Conservation (phyloP, 768 basidiomycete genomes). For the Pholiota molesta region DNA sequence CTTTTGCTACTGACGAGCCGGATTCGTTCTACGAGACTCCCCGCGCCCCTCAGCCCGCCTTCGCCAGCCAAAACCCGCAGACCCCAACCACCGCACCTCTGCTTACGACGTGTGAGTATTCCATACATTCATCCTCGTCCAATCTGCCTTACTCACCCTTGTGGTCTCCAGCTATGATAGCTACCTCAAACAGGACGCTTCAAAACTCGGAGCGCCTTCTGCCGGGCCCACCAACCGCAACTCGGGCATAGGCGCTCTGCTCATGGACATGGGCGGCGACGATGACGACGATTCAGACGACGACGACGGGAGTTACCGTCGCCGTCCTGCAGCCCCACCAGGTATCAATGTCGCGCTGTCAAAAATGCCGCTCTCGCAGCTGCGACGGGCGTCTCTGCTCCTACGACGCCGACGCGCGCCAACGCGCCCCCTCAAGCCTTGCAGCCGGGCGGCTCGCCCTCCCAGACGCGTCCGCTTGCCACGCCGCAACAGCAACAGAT, state of each 20-base stretch:
- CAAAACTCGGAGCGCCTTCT: constrained; percentile 13
- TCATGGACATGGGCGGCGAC: constrained; percentile 36
- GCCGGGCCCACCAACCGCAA: constrained; percentile 36
- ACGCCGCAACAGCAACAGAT: neutral
- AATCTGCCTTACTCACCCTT: neutral
- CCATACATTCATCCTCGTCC: neutral
- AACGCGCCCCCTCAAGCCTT: constrained; percentile 1
- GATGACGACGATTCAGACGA: constrained; percentile 19
- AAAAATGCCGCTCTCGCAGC: constrained; percentile 29
- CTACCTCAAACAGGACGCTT: constrained; percentile 44
- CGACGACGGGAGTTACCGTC: constrained; percentile 15
- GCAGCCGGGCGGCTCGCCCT: neutral
- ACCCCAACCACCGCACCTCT: constrained; percentile 60
- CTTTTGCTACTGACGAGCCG: constrained; percentile 70
- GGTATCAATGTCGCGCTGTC: constrained; percentile 16
- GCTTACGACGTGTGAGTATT: constrained; percentile 69
- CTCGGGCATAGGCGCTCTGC: constrained; percentile 55
- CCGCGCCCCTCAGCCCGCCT: constrained; percentile 42
- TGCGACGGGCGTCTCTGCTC: constrained; percentile 8
- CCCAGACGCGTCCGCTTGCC: neutral
- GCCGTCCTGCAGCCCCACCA: constrained; percentile 10
- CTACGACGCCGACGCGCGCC: constrained; percentile 4
- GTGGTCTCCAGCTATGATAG: constrained; percentile 58
- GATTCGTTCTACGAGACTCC: constrained; percentile 59
- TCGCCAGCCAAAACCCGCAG: constrained; percentile 47